A percentile compares a stretch with the other conserved stretches of the same genome.
phyloP scores from a whole-genome alignment of 1,139 yeast genomes.

The Hanseniaspora uvarum region DNA sequence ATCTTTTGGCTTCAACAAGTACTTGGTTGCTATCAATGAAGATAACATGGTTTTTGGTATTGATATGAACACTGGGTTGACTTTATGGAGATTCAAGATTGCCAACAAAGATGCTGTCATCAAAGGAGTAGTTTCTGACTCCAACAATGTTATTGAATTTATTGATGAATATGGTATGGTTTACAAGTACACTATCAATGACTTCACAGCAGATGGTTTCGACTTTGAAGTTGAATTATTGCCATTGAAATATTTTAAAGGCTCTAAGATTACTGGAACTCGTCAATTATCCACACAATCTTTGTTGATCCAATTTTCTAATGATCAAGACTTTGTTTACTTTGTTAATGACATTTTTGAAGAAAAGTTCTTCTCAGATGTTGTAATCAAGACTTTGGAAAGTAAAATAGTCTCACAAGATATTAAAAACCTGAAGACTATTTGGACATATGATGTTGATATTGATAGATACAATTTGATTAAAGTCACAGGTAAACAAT shows the following conservation, averaged over 20 bases:
- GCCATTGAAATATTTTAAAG: not conserved
- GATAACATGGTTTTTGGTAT: conserved; percentile 39
- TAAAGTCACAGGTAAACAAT: conserved; percentile 35
- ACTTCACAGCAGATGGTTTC: conserved; percentile 3
- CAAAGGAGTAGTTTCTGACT: conserved; percentile 19
- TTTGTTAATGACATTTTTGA: conserved; percentile 25
- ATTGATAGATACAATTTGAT: conserved; percentile 33
- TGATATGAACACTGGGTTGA: conserved; percentile 35
- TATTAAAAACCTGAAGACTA: conserved; percentile 26
- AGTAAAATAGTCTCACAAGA: conserved; percentile 21
- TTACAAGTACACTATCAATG: conserved; percentile 18
- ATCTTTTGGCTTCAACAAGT: conserved; percentile 44
- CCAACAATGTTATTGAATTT: conserved; percentile 23
- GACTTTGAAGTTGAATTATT: not conserved
- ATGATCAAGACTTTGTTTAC: conserved; percentile 24
- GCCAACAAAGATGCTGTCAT: conserved; percentile 24
- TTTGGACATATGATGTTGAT: conserved; percentile 30
- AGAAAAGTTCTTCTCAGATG: conserved; percentile 17
- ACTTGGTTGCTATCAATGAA: conserved; percentile 38
- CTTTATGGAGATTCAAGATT: conserved; percentile 37
- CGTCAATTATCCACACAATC: not conserved
- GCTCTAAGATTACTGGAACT: not conserved
- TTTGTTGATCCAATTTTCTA: conserved; percentile 5
- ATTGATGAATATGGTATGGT: conserved; percentile 28
- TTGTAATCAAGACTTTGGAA: not conserved